Conservation (phyloP, 2,329 filamentous ascomycete species). For the Cladosporium sp. region DNA sequence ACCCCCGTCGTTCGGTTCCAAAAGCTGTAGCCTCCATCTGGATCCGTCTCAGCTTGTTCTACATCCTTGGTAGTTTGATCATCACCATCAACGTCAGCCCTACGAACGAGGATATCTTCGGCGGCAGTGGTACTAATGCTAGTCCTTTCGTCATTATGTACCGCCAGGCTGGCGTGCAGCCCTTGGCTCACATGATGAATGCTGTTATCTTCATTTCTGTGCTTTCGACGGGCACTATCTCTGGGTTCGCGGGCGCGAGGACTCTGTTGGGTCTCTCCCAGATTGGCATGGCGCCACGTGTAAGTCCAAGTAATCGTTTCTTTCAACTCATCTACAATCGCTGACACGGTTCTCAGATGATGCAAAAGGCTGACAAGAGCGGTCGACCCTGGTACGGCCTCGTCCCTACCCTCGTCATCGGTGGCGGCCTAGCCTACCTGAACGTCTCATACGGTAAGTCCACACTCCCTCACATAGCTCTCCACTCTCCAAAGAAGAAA, state of each 20-base stretch:
- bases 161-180: slow-evolving; percentile 26
- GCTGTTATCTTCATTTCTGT: slow-evolving; percentile 52
- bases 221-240: slow-evolving; percentile 53
- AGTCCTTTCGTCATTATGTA: slow-evolving; percentile 85
- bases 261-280: slow-evolving; percentile 54
- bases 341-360: slow-evolving; percentile 30
- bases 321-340: slow-evolving; percentile 35
- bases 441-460: slow-evolving; percentile 6
- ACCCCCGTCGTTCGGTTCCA: slow-evolving; percentile 77
- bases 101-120: slow-evolving; percentile 59
- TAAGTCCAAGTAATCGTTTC: slow-evolving; percentile 24
- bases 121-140: slow-evolving; percentile 57
- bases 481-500: too few relatives aligned
- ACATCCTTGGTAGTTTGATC: slow-evolving; percentile 70
- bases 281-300: slow-evolving; percentile 43
- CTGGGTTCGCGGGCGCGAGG: slow-evolving; percentile 2
- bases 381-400: slow-evolving; percentile 36
- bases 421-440: neutral
- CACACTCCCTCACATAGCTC: too few relatives aligned
- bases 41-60: slow-evolving; percentile 7
- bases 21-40: slow-evolving; percentile 79
- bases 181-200: slow-evolving; percentile 51
- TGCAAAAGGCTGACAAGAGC: slow-evolving; percentile 34
- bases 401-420: slow-evolving; percentile 24
- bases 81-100: slow-evolving; percentile 64